Evolutionary conservation across 2,329 filamentous ascomycete species (phyloP), one percentile per base, ranked within the genome.

Genomic region (Penicillium sumatraense): DNA sequence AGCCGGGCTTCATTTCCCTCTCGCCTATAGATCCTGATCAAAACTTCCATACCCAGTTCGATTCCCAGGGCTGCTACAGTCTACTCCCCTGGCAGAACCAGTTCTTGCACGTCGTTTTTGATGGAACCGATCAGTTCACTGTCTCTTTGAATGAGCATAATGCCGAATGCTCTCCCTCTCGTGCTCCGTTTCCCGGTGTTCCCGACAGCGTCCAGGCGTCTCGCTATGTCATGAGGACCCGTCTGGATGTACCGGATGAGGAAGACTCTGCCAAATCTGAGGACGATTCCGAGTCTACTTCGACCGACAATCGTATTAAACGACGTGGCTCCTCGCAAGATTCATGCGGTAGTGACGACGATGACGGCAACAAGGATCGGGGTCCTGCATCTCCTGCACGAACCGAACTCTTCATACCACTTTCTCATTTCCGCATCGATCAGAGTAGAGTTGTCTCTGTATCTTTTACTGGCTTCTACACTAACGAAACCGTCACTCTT

Each of bases 71-170:
- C 18, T 90, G 85, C 72, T 78, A 77, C 35, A 84, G 87, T 67
- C 72, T 88, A 57, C 77, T 74, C 20, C 70, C 76, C 13, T 85
- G 84, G 69, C 75, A 80, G 54, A 77, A 79, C 27, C 80, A 82
- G 14, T 89, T 88, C 68, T 76, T 90, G 11, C 87, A 89, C 72
- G 82, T 90, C 49, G 79, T 80, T 10, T 89, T 85, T 69, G 80
- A 78, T 1, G 87, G 87, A 8, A 83, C 80, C 65, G 83, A 80
- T 60, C 81, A 83, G 23, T 90, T 89, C 70, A 85, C 82, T 6
- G 75, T 89, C 42, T 81, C 86, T 1, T 70, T 90, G 48, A 86
- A 88, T 63, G 86, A 89, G 72, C 83, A 89, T 72, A 90, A 90
- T 63, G 73, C 76, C 18, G 72, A 79, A 16, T 89, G 87, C 67